Conservation (phyloP, 371 early-diverging fungal genomes). For the Mucor indicus region DNA sequence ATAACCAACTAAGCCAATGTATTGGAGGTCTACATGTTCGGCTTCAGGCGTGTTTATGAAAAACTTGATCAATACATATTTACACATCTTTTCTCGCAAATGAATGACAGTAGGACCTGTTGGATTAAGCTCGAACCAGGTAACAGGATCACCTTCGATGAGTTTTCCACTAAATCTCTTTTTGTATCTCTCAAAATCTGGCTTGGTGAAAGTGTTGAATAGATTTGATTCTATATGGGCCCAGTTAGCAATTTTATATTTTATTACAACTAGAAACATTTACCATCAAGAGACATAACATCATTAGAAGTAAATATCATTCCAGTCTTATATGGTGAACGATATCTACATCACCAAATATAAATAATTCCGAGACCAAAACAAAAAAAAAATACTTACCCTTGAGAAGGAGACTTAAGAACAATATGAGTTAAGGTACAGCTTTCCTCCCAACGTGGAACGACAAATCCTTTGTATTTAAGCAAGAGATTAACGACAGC, state of each 20-base stretch:
- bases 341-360: no score
- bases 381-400: no score
- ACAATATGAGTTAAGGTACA: slow-evolving; percentile 15
- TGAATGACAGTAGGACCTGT: slow-evolving; percentile 1
- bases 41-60: slow-evolving; percentile 5
- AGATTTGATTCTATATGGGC: no score
- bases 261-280: no score
- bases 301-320: slow-evolving; percentile 17
- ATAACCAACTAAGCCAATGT: slow-evolving; percentile 20
- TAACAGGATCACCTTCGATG: slow-evolving; percentile 6
- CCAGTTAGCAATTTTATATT: no score
- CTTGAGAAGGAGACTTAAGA: slow-evolving; percentile 10
- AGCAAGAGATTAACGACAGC: slow-evolving; percentile 15
- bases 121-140: slow-evolving; percentile 8
- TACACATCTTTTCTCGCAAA: slow-evolving; percentile 8
- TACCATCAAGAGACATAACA: slow-evolving; percentile 15
- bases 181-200: slow-evolving; percentile 7
- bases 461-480: slow-evolving; percentile 1
- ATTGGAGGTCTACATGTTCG: slow-evolving; percentile 17
- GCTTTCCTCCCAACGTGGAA: neutral
- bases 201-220: slow-evolving; percentile 14
- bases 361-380: no score
- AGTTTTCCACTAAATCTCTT: neutral
- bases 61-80: slow-evolving; percentile 20
- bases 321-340: slow-evolving; percentile 10